Percentiles rank a stretch among this genome's conserved stretches.
Evolutionary conservation across 2,329 filamentous ascomycete genomes (phyloP).

Genomic region (Colletotrichum sp.): DNA sequence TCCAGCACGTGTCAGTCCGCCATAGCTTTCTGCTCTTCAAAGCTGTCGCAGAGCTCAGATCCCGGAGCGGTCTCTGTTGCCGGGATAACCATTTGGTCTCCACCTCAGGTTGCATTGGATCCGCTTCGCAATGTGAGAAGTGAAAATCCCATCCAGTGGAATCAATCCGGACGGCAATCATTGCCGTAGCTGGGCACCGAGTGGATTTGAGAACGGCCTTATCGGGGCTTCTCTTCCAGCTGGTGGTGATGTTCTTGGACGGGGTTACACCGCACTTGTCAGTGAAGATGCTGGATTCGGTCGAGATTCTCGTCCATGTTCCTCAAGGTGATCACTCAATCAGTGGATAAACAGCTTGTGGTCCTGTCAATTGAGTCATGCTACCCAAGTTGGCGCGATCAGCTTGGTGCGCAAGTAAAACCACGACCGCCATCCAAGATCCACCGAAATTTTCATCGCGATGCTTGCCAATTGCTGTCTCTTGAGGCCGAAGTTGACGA

Average conservation of each 20-base stretch:
- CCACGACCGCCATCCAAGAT: background rate
- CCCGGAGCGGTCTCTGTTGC: background rate
- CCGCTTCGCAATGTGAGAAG: background rate
- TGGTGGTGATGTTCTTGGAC: background rate
- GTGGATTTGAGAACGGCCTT: background rate
- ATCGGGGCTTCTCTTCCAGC: background rate
- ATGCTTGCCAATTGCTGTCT: background rate
- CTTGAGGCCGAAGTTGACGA: background rate
- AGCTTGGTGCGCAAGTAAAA: background rate
- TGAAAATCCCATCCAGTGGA: background rate
- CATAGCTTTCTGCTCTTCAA: background rate
- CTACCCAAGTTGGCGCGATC: background rate
- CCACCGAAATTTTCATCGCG: background rate
- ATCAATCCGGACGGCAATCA: background rate
- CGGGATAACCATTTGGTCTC: background rate
- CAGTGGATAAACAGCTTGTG: background rate
- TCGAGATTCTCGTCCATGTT: background rate
- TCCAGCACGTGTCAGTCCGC: background rate
- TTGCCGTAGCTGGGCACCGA: background rate
- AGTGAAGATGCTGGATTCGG: background rate
- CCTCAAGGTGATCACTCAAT: background rate
- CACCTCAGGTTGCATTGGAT: background rate
- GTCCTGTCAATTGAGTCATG: background rate
- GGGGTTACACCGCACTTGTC: background rate
- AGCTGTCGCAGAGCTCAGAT: background rate